Base-by-base conservation (phyloP, 2,329 filamentous ascomycete species). In the Colletotrichum australisinense region DNA sequence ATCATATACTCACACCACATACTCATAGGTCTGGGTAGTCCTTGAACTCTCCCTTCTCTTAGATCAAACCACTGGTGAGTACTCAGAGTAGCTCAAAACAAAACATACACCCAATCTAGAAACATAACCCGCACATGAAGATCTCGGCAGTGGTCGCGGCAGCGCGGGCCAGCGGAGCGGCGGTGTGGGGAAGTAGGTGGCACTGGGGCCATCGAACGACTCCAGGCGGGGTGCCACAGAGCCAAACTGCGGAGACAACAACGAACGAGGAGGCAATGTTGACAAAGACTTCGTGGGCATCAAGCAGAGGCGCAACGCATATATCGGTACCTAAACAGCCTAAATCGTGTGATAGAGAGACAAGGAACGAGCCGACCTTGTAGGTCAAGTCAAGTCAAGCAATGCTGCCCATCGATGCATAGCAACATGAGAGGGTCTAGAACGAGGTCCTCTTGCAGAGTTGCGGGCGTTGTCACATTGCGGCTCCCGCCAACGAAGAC, bases 91-190 rank as follows among this genome's bases (percentile, higher is more conserved):
- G 19, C 42, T 24, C 28, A 16, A 24, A 38, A 63, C 30, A 22
- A 22, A 30, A 24, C 22, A 16, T 11, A 19, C 28, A 24, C 11
- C 32, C 19, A 26, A 22, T 32, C 11, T 9, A 30, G 30, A 19
- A 55, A 42, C 2, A n/a, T 26, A 63, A 12, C 12, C 5, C 12
- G 8, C 46, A 28, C n/a, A 28, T 30, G 12, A 7, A 3, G 22
- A 30, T 9, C 28, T 26, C 38, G 46, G 60, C 60, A 24, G 46
- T 63, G n/a, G 46, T 52, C 22, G 22, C 28, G 60, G 60, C n/a
- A 63, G 53, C 42, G 46, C 46, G 59, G 59, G 59, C 62, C 46
- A 63, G 19, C 62, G 62, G 28, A 38, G 28, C 62, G 49, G 62
- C 62, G 53, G 16, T 53, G 22, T 46, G 28, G 46, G 16, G 19